These are phyloP conservation scores for Aureobasidium leucospermi DNA, from an alignment of 2,329 filamentous ascomycete genomes.

Conservation along the genomic window DNA sequence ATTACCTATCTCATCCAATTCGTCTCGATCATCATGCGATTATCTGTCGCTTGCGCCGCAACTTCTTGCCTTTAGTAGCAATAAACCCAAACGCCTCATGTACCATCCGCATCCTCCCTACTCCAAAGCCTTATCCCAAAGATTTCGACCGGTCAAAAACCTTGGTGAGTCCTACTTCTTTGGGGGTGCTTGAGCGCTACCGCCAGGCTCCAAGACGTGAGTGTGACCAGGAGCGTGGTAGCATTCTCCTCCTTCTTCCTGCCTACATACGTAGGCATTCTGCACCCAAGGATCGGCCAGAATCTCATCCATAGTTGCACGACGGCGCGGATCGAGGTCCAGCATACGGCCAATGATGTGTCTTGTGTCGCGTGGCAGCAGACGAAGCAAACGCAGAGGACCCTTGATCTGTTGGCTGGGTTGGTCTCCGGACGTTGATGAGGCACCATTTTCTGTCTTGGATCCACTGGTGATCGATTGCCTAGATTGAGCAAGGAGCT, in stretches of 20 bases:
- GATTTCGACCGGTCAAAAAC: not conserved
- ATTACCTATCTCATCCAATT: slow-evolving; percentile 9
- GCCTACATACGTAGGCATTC: slow-evolving; percentile 74
- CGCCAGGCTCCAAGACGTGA: slow-evolving; percentile 72
- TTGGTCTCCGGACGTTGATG: slow-evolving; percentile 17
- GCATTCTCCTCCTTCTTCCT: slow-evolving; percentile 65
- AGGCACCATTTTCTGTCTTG: slow-evolving; percentile 16
- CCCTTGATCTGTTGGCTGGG: slow-evolving; percentile 59
- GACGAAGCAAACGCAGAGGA: slow-evolving; percentile 79
- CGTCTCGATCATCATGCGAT: slow-evolving; percentile 3
- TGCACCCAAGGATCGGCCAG: slow-evolving; percentile 86
- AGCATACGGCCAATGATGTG: slow-evolving; percentile 91
- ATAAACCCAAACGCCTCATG: not conserved
- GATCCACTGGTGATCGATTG: slow-evolving; percentile 21
- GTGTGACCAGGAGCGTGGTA: slow-evolving; percentile 68
- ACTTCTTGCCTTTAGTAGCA: not conserved
- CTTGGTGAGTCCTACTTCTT: slow-evolving; percentile 5
- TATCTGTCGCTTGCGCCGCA: slow-evolving; percentile 3
- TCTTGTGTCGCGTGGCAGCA: slow-evolving; percentile 81
- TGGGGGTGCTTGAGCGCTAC: slow-evolving; percentile 23
- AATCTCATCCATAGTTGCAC: slow-evolving; percentile 80
- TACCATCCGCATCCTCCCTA: not conserved
- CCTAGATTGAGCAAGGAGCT: slow-evolving; percentile 20
- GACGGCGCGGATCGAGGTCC: slow-evolving; percentile 73
- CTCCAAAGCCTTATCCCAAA: not conserved